Evolutionary conservation across 2,329 filamentous ascomycete genomes (phyloP), one percentile per base, ranked within the genome.

Genomic region (Aspergillus intermedius): DNA sequence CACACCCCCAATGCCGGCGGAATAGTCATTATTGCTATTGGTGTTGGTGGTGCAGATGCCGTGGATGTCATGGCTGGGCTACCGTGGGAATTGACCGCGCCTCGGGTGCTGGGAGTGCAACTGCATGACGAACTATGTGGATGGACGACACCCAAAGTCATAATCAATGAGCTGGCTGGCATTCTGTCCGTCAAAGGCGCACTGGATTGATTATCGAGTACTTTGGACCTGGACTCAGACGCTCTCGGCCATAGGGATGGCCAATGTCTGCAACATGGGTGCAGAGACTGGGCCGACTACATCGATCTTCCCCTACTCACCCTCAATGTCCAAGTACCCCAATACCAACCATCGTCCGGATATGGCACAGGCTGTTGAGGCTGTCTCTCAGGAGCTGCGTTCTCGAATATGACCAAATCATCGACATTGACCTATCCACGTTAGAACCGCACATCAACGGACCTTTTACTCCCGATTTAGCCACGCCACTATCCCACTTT

Each of bases 361-460:
- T 12, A 96, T 98, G 61, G 93, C 88, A 65, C 89, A 97, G 69
- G 95, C 90, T 68, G 81, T 93, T 47, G 85, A 88, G 58, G 67
- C 77, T 34, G 96, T 95, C 70, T 86, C 88, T 60, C 78, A 88
- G 62, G 89, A 95, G 63, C 87, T 98, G 56, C 82, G 81, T 51
- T 84, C 88, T 67, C 59, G 84, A 97, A 74, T 98, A 97, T 73
- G 93, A 98, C 72, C 81, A 97, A 75, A 74, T 96, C 59, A 89
- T 97, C 65, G 91, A 96, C 76, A 88, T 98, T 75, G 91, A 98
- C 78, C 82, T 98, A 48, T 86, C 82, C 50, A 87, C 91, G 74
- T 85, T 98, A 43, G 93, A 98, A 78, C 93, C 93, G 58, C 89
- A 97, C 71, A 90, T 98, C 78, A 98, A 98, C 78, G 93, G 93